Conservation (phyloP, 2,329 filamentous ascomycete genomes). For the Neopestalotiopsis sp. region DNA sequence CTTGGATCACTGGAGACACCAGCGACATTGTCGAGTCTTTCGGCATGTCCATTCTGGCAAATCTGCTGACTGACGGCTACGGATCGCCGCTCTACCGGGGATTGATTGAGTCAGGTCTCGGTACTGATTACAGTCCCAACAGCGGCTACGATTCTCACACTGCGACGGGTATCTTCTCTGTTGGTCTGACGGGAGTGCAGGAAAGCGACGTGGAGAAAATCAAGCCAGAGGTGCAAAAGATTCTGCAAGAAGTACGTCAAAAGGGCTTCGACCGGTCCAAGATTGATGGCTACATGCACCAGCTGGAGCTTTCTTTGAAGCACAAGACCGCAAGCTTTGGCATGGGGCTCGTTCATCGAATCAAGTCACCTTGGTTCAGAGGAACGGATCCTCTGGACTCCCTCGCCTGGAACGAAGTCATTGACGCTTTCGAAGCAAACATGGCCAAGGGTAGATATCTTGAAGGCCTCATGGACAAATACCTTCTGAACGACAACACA, state of each 20-base stretch:
- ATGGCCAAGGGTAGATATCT: slow-evolving; percentile 81
- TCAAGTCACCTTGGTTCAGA: slow-evolving; percentile 94
- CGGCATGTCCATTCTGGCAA: slow-evolving; percentile 80
- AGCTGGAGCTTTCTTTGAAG: slow-evolving; percentile 89
- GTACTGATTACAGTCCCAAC: slow-evolving; percentile 93
- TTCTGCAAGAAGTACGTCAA: slow-evolving; percentile 70
- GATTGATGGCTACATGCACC: slow-evolving; percentile 91
- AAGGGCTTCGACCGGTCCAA: slow-evolving; percentile 89
- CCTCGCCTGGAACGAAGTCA: slow-evolving; percentile 88
- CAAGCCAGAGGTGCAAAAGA: slow-evolving; percentile 73
- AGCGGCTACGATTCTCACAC: slow-evolving; percentile 86
- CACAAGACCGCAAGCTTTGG: slow-evolving; percentile 97
- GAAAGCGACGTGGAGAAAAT: slow-evolving; percentile 79
- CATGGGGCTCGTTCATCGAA: slow-evolving; percentile 84
- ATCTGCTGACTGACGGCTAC: slow-evolving; percentile 89
- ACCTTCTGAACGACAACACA: slow-evolving; percentile 84
- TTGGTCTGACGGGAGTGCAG: slow-evolving; percentile 89
- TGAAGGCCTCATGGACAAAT: slow-evolving; percentile 85
- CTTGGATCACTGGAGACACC: slow-evolving; percentile 88
- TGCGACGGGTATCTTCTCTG: slow-evolving; percentile 81
- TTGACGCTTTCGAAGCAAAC: slow-evolving; percentile 79
- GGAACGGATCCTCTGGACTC: slow-evolving; percentile 91
- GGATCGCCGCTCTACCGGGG: slow-evolving; percentile 91
- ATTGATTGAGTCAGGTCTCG: slow-evolving; percentile 86
- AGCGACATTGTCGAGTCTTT: slow-evolving; percentile 87